Percentiles rank a stretch among this genome's conserved stretches.
These are phyloP conservation scores for Didymosphaeria variabile DNA, from an alignment of 2,329 filamentous ascomycete genomes.

Conservation along the genomic window DNA sequence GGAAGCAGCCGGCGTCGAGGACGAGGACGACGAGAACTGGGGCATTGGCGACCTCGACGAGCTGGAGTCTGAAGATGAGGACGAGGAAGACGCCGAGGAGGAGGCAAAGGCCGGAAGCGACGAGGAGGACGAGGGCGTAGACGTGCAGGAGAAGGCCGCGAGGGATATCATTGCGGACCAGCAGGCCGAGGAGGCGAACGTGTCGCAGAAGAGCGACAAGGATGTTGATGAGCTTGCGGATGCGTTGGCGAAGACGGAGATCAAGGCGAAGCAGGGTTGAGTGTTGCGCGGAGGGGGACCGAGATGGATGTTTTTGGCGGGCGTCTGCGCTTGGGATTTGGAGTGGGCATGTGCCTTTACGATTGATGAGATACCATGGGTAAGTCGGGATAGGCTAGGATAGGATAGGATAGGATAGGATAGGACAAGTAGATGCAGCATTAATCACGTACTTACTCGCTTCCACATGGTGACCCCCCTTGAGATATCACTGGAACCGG, in stretches of 20 bases:
- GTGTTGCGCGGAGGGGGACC: neutral
- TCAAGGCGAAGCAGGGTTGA: slow-evolving; percentile 31
- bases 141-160: slow-evolving; percentile 51
- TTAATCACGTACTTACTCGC: neutral
- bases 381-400: neutral
- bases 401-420: neutral
- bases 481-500: too few relatives aligned
- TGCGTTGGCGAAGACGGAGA: slow-evolving; percentile 74
- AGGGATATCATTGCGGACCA: slow-evolving; percentile 73
- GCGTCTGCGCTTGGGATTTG: neutral
- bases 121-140: slow-evolving; percentile 71
- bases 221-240: slow-evolving; percentile 84
- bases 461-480: neutral
- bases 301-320: slow-evolving; percentile 34
- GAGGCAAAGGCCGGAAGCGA: slow-evolving; percentile 72
- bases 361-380: slow-evolving; percentile 18
- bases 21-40: slow-evolving; percentile 63
- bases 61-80: slow-evolving; percentile 84
- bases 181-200: slow-evolving; percentile 76
- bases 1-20: slow-evolving; percentile 55
- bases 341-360: slow-evolving; percentile 7
- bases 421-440: neutral
- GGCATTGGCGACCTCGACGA: slow-evolving; percentile 73
- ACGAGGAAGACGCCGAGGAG: slow-evolving; percentile 76
- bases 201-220: slow-evolving; percentile 74